Conservation (phyloP, 2,329 filamentous ascomycete genomes). For the Elsinoe fawcettii region DNA sequence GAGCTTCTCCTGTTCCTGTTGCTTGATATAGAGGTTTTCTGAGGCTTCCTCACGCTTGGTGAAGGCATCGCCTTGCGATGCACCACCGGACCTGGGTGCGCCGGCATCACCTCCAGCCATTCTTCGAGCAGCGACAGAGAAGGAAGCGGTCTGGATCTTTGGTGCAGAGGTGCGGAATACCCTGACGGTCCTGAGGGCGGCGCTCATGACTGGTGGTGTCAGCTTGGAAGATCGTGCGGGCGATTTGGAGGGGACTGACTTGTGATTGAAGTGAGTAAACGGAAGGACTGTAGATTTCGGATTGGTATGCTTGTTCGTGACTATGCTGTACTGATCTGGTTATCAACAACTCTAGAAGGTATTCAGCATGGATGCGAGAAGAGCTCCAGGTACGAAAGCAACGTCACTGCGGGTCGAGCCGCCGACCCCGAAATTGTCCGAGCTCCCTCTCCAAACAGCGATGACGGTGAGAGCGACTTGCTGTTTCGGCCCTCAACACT, state of each 20-base stretch:
- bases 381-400: neutral
- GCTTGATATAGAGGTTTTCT: conserved; percentile 76
- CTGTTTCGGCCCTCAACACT: conserved; percentile 11
- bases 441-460: neutral
- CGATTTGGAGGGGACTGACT: neutral
- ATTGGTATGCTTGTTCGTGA: no score
- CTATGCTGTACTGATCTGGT: no score
- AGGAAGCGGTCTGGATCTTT: conserved; percentile 28
- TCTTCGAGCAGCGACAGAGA: conserved; percentile 36
- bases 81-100: conserved; percentile 34
- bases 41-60: conserved; percentile 80
- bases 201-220: conserved; percentile 17
- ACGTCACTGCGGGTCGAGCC: conserved; percentile 10
- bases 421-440: conserved; percentile 1
- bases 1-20: conserved; percentile 81
- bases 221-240: neutral
- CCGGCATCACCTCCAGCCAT: conserved; percentile 40
- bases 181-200: conserved; percentile 29
- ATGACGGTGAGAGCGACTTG: conserved; percentile 9
- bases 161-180: conserved; percentile 32
- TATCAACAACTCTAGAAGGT: no score
- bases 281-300: no score
- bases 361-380: neutral
- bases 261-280: neutral
- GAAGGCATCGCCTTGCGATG: conserved; percentile 69